Percentiles rank a stretch among this genome's conserved stretches.
These are phyloP conservation scores for Paramecium octaurelia DNA, from an alignment of 73 alveolate species.

Conservation along the genomic window DNA sequence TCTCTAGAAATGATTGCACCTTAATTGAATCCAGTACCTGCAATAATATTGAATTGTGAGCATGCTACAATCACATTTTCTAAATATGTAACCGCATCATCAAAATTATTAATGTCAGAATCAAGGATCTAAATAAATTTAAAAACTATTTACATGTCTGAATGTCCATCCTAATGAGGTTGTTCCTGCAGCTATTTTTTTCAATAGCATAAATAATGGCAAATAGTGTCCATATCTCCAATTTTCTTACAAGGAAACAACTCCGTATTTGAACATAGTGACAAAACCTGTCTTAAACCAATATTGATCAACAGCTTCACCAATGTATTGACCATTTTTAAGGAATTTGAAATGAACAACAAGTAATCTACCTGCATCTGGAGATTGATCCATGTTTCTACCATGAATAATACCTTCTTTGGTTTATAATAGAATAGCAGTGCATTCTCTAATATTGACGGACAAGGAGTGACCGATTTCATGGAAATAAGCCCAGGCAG, in stretches of 20 bases:
- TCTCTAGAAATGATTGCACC: constrained; percentile 23
- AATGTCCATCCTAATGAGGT: background rate
- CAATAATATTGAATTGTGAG: background rate
- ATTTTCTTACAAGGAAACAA: background rate
- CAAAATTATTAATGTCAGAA: background rate
- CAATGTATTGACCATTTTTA: constrained; percentile 1
- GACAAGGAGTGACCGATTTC: constrained; percentile 13
- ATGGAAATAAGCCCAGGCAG: constrained; percentile 54
- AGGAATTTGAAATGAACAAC: background rate
- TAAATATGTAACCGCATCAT: background rate
- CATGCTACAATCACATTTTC: background rate
- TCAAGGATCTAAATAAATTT: background rate
- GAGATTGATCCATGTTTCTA: constrained; percentile 40
- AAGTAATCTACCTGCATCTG: constrained; percentile 3
- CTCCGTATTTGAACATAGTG: background rate
- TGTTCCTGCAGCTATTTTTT: background rate
- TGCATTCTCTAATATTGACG: background rate
- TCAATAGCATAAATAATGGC: background rate
- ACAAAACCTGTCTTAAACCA: constrained; percentile 40
- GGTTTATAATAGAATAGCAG: background rate
- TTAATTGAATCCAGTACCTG: constrained; percentile 5
- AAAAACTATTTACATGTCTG: background rate
- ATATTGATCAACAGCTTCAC: constrained; percentile 41
- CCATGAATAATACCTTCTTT: background rate
- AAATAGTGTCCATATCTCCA: constrained; percentile 36